Percentiles rank a stretch among this genome's conserved stretches.
These are phyloP conservation scores for Zasmidium cellare DNA, from an alignment of 2,329 filamentous ascomycete species.

Conservation along the genomic window DNA sequence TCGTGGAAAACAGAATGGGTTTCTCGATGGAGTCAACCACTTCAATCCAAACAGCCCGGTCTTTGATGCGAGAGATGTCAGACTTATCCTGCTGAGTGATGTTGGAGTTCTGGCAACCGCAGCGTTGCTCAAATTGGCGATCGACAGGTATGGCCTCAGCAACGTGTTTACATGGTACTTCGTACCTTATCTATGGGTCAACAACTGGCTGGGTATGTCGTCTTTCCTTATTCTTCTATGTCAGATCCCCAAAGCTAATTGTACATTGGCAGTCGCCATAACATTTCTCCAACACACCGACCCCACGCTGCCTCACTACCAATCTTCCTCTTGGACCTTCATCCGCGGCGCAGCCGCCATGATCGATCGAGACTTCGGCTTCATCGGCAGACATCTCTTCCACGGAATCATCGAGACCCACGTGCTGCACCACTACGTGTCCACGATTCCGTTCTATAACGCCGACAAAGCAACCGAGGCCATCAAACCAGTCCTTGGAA, in stretches of 20 bases:
- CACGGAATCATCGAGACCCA: constrained; percentile 67
- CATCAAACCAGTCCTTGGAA: constrained; percentile 56
- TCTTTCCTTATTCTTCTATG: no score
- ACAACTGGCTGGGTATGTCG: constrained; percentile 63
- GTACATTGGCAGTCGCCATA: constrained; percentile 59
- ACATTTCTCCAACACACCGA: constrained; percentile 76
- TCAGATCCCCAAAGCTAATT: no score
- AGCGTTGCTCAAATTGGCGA: no score
- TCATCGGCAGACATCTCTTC: constrained; percentile 65
- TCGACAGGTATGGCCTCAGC: no score
- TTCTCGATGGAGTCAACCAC: constrained; percentile 48
- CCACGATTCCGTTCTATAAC: constrained; percentile 59
- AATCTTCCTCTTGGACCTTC: constrained; percentile 61
- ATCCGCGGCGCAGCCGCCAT: constrained; percentile 63
- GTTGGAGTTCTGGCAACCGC: constrained; percentile 42
- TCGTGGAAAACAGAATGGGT: constrained; percentile 5
- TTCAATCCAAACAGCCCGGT: constrained; percentile 59
- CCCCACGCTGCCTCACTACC: constrained; percentile 57
- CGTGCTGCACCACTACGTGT: constrained; percentile 60
- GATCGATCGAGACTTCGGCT: constrained; percentile 65
- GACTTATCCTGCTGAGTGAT: constrained; percentile 60
- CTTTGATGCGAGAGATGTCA: constrained; percentile 47
- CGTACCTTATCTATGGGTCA: constrained; percentile 68
- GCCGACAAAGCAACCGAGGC: constrained; percentile 42
- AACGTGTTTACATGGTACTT: constrained; percentile 33